Conservation (phyloP, 768 basidiomycete species). For the Lentinula aciculospora region DNA sequence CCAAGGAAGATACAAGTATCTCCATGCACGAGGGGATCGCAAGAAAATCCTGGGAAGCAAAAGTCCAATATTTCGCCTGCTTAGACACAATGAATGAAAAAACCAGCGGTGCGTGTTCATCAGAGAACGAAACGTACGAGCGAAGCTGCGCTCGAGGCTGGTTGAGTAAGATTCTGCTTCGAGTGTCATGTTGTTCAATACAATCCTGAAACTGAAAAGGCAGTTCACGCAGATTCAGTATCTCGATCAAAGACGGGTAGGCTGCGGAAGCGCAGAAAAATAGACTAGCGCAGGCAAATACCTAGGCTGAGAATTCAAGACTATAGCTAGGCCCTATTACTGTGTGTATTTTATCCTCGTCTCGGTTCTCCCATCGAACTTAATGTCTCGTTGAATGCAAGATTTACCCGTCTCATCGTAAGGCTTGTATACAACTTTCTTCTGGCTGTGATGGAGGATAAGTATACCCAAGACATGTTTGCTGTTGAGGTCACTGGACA, state of each 20-base stretch:
- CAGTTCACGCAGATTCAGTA: conserved; percentile 68
- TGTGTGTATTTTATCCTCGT: background rate
- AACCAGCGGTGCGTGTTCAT: conserved; percentile 40
- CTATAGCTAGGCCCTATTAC: background rate
- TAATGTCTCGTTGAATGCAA: background rate
- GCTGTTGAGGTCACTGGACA: conserved; percentile 2
- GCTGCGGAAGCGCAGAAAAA: conserved; percentile 78
- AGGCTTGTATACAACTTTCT: background rate
- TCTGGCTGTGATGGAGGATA: background rate
- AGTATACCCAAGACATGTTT: background rate
- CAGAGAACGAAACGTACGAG: conserved; percentile 57
- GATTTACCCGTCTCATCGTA: background rate
- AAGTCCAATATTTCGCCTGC: conserved; percentile 84
- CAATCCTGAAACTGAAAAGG: background rate
- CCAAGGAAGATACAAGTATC: conserved; percentile 32
- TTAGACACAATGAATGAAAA: conserved; percentile 77
- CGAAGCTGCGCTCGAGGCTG: conserved; percentile 82
- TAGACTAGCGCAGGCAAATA: conserved; percentile 44
- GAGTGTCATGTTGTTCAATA: background rate
- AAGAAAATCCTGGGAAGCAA: conserved; percentile 79
- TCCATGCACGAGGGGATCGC: conserved; percentile 60
- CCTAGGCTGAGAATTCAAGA: conserved; percentile 27
- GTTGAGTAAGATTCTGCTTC: conserved; percentile 54
- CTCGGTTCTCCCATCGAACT: background rate
- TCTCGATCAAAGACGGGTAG: conserved; percentile 85